Conservation (phyloP, 78 protist genomes). For the Anaeramoeba ignava region DNA sequence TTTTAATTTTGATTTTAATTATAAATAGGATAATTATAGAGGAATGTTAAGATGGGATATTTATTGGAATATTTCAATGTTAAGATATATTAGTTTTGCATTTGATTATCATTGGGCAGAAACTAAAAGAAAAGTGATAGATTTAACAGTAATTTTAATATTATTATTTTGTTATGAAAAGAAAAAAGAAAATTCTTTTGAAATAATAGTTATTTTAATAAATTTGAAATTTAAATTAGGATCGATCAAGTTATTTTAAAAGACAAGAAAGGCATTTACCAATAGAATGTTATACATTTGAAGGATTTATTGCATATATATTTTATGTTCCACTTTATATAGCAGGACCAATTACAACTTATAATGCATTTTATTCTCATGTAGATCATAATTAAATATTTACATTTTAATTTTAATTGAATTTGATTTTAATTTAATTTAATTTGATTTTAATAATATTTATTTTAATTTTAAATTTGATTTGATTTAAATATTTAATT, state of each 20-base stretch:
- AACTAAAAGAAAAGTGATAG: background rate
- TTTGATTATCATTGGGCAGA: constrained; percentile 9
- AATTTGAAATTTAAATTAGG: background rate
- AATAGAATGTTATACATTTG: background rate
- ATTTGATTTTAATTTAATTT: too few species aligned
- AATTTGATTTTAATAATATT: too few species aligned
- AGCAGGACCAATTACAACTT: constrained; percentile 38
- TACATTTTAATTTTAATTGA: too few species aligned
- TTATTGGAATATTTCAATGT: constrained; percentile 3
- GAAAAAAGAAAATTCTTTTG: too few species aligned
- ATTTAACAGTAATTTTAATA: too few species aligned
- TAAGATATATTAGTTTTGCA: constrained; percentile 6
- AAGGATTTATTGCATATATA: constrained; percentile 11
- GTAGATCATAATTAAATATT: background rate
- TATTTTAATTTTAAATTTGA: too few species aligned
- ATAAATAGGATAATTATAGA: background rate
- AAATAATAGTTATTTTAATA: too few species aligned
- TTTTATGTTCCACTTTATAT: constrained; percentile 32
- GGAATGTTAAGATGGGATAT: constrained; percentile 14
- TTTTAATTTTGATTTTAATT: background rate
- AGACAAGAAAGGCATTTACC: background rate
- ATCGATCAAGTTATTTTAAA: too few species aligned
- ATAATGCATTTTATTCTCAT: constrained; percentile 22
- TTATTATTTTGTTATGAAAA: background rate
- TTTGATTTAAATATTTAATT: too few species aligned